Conservation (phyloP, 441 rosid genomes). For the Jatropha podagrica region DNA sequence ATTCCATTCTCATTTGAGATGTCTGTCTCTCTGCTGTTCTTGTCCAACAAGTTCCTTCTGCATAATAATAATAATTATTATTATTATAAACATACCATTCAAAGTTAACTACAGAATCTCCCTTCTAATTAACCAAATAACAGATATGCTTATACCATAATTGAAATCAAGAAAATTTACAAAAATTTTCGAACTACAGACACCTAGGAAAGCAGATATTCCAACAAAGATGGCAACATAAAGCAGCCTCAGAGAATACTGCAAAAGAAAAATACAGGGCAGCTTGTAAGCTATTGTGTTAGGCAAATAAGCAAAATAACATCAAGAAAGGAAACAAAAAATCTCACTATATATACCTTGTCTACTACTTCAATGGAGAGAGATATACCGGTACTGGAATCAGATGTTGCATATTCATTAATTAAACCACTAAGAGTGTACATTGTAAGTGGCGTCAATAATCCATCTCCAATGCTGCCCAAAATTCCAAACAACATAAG, state of each 20-base stretch:
- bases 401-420: constrained; percentile 44
- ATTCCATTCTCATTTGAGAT: constrained; percentile 50
- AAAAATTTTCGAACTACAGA: neutral
- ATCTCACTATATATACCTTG: constrained; percentile 33
- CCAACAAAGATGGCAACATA: constrained; percentile 55
- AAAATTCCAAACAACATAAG: constrained; percentile 50
- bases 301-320: neutral
- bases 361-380: constrained; percentile 39
- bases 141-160: too few relatives aligned
- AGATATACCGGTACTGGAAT: constrained; percentile 17
- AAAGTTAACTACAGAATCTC: too few relatives aligned
- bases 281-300: neutral
- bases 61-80: constrained; percentile 5
- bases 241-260: constrained; percentile 53
- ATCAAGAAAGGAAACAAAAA: too few relatives aligned
- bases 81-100: too few relatives aligned
- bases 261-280: constrained; percentile 15
- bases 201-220: constrained; percentile 55
- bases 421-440: constrained; percentile 46
- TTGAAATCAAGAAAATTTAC: too few relatives aligned
- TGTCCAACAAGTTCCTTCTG: constrained; percentile 75
- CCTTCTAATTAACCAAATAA: too few relatives aligned
- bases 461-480: constrained; percentile 68
- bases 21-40: constrained; percentile 68
- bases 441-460: constrained; percentile 53